Percentiles rank a stretch among this genome's conserved stretches.
These are phyloP conservation scores for Lithospermum erythrorhizon DNA, from an alignment of 257 asterid genomes.

Conservation along the genomic window DNA sequence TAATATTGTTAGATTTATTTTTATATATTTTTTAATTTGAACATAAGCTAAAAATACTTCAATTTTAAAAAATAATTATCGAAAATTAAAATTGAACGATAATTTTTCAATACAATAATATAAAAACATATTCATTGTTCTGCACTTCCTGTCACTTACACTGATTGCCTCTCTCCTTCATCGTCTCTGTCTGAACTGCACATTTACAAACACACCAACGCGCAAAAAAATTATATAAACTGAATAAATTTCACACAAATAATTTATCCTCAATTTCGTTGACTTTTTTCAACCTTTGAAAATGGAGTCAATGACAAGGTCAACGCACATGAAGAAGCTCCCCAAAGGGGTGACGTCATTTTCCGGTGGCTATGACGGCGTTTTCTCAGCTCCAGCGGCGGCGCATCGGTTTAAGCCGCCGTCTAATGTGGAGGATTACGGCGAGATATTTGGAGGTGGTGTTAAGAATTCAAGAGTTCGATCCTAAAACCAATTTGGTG, in stretches of 20 bases:
- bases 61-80: too few species aligned
- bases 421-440: constrained; percentile 32
- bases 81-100: too few species aligned
- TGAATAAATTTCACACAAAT: neutral
- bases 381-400: constrained; percentile 22
- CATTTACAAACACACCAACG: constrained; percentile 8
- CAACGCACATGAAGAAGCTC: constrained; percentile 50
- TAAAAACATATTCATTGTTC: too few species aligned
- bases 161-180: constrained; percentile 17
- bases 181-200: neutral
- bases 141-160: constrained; percentile 13
- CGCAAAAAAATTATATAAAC: constrained; percentile 1
- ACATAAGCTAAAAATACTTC: too few species aligned
- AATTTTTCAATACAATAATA: too few species aligned
- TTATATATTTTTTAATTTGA: too few species aligned
- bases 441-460: constrained; percentile 57
- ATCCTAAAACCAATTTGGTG: too few species aligned
- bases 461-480: too few species aligned
- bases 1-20: too few species aligned
- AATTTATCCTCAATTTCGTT: neutral
- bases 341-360: constrained; percentile 26
- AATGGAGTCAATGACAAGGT: constrained; percentile 69
- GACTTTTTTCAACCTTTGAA: neutral
- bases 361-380: constrained; percentile 72
- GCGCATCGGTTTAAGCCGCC: constrained; percentile 10